Evolutionary conservation across 2,329 filamentous ascomycete species (phyloP).

Genomic region (Lachnellula cervina): DNA sequence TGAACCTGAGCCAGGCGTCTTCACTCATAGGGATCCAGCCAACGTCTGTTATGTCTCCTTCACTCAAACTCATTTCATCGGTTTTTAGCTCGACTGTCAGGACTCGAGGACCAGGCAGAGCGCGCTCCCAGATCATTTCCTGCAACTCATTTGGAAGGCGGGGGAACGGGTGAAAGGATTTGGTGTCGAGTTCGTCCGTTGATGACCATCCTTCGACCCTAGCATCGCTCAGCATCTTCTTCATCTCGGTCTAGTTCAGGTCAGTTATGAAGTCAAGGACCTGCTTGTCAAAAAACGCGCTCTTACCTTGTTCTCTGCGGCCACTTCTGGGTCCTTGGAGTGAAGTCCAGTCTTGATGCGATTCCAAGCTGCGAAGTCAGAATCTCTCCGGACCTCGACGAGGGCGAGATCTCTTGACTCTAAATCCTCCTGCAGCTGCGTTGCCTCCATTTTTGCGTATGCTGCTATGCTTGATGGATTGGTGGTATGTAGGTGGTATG

Average conservation of each 20-base stretch:
- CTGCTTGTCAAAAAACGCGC: background rate
- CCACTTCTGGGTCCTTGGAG: background rate
- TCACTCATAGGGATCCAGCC: too few relatives aligned
- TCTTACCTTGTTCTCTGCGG: background rate
- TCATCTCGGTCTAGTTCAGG: background rate
- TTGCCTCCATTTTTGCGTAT: too few relatives aligned
- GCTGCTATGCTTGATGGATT: too few relatives aligned
- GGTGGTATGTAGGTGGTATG: too few relatives aligned
- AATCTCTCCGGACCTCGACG: background rate
- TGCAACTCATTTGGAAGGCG: background rate
- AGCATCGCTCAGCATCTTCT: background rate
- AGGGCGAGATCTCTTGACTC: background rate
- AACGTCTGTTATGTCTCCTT: too few relatives aligned
- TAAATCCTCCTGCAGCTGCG: too few relatives aligned
- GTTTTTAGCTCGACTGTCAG: background rate
- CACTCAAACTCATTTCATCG: too few relatives aligned
- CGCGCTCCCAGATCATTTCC: background rate
- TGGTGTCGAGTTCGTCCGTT: background rate
- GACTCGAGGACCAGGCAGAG: background rate
- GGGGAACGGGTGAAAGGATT: background rate
- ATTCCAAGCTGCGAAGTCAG: background rate
- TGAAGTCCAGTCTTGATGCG: background rate
- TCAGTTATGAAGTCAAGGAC: background rate
- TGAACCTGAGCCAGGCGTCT: background rate
- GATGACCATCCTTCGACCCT: background rate